Evolutionary conservation across 371 early-diverging fungal genomes (phyloP), one percentile per base, ranked within the genome.

Genomic region (Rhizopus sp.): DNA sequence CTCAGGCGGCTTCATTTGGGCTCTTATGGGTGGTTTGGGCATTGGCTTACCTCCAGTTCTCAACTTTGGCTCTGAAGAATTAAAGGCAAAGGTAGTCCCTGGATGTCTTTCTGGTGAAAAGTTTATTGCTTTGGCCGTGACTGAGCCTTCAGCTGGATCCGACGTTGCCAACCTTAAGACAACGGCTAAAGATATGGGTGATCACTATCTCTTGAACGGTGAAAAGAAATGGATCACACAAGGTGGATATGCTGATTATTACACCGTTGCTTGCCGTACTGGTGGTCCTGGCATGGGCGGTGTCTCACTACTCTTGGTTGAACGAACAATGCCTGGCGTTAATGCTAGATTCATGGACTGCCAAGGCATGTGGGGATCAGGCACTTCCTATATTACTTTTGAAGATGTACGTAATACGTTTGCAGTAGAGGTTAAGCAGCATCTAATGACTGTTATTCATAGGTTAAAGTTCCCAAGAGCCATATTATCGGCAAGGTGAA

Each of bases 211-310:
- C 37, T 75, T 92, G 42, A 92, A 92, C 57, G 92, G 93, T 46
- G 92, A 92, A 69, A 94, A 94, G 83, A 92, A 92, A 72, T 90
- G 88, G 85, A 87, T 87, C 50, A 93, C 95, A 57, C 92, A 92
- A 66, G 95, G 95, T 55, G 85, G 84, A 0, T 92, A 86, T 72
- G 91, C 93, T 12, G 90, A 93, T 49, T 88, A 75, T 63, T 86
- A 85, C 60, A 83, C 84, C 0, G 73, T 74, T 34, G 90, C 86
- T 42, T 90, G 81, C 40, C 78, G 87, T 51, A 94, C 93, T 3
- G 93, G 93, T 38, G 88, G 83, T 29, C 76, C 76, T 9, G 93
- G 94, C n/a, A 92, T 92, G 89, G 82, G 79, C 40, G 94, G 93
- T 33, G 73, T 95, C 34, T 88, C 89, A 4, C 66, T 95, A 5